phyloP scores from a whole-genome alignment of 2,329 filamentous ascomycete genomes.

The Ophiostoma novo-ulmi region DNA sequence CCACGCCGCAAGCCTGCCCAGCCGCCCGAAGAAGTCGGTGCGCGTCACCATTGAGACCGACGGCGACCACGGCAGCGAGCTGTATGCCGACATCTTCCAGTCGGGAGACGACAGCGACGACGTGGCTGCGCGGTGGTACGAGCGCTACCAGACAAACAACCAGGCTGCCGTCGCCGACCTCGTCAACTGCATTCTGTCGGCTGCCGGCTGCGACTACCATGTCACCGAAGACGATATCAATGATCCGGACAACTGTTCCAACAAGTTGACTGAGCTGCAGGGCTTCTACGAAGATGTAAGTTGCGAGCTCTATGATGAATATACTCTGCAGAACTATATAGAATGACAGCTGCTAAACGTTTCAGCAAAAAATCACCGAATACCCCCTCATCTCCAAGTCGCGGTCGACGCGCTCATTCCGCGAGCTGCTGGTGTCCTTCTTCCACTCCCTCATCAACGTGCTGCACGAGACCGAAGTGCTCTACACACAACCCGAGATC shows the following conservation, averaged over 20 bases:
- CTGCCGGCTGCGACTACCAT: constrained; percentile 74
- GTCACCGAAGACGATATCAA: constrained; percentile 79
- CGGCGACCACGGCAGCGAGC: constrained; percentile 48
- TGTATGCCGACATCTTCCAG: constrained; percentile 59
- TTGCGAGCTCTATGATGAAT: constrained; percentile 17
- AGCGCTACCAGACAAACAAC: constrained; percentile 51
- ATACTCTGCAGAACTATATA: neutral
- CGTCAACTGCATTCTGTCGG: constrained; percentile 62
- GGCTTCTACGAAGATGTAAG: constrained; percentile 75
- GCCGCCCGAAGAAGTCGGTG: constrained; percentile 52
- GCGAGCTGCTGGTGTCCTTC: constrained; percentile 70
- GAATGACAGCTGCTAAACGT: neutral
- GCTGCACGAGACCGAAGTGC: constrained; percentile 71
- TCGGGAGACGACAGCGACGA: constrained; percentile 53
- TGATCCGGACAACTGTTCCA: constrained; percentile 80
- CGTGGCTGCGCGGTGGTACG: constrained; percentile 57
- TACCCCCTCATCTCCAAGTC: constrained; percentile 85
- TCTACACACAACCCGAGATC: constrained; percentile 72
- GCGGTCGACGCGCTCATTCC: constrained; percentile 72
- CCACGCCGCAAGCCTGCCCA: constrained; percentile 44
- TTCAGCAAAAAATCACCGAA: constrained; percentile 69
- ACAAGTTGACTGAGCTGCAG: constrained; percentile 76
- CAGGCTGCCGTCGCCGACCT: constrained; percentile 55
- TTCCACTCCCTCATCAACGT: constrained; percentile 70
- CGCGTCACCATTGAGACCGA: constrained; percentile 49